Evolutionary conservation across 1,284 basidiomycete genomes (phyloP), one percentile per base, ranked within the genome.

Genomic region (Tilletiaria anomala): DNA sequence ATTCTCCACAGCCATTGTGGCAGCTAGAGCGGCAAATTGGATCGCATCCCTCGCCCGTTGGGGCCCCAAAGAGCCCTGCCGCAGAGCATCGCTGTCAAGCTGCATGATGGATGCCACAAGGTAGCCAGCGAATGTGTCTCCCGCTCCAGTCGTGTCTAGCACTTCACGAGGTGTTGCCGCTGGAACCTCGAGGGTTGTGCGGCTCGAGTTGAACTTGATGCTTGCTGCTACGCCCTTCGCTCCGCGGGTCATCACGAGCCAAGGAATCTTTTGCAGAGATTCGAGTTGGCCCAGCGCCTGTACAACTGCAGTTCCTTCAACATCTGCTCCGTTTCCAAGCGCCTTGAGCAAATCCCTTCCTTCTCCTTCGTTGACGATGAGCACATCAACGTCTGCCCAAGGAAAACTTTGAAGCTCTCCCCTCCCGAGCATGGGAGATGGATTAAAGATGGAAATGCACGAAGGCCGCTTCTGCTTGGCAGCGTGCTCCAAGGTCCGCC

Each of bases 341-440:
- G 57, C 58, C 6, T 33, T 33, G 10, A 69, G 45, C 2, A 71
- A 51, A 15, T 65, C 61, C 6, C 47, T 40, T 4, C 60, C 66
- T 48, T 76, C 74, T 16, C 73, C 73, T 46, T 74, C 70, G 51
- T 76, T 76, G 29, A 76, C 70, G 19, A 75, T 64, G 17, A 76
- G 61, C 68, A 73, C 74, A 21, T 69, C 66, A 6, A 75, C 53
- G 15, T 51, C 35, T 0, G 42, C 39, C 74, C 74, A 75, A 0
- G 69, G 68, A 52, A 75, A 73, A 1, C 50, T 35, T 4, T 54
- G 51, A 14, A 75, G 63, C 43, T 73, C 64, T 1, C 50, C 48
- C 1, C 44, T 32, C 1, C 61, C 53, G 2, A 70, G 71, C 72
- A 76, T 74, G 4, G 75, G 75, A 0, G 70, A 72, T 0, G 75